Base-by-base conservation (phyloP, 176 grass and related monocot genomes). In the Pontederia paniculata region DNA sequence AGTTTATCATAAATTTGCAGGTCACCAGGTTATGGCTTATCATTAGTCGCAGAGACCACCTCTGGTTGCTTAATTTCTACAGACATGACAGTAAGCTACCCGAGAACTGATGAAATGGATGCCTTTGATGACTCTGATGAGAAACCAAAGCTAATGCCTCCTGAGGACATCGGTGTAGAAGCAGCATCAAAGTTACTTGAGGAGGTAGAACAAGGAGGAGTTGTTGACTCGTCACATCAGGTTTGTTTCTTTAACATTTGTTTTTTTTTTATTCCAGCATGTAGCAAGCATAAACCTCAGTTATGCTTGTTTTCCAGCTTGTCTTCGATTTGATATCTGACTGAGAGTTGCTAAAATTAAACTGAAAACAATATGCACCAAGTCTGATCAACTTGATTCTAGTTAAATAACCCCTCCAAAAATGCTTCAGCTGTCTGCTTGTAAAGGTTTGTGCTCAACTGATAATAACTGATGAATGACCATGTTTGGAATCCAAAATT, bases 171-270 rank as follows among this genome's bases (percentile, higher is more conserved):
- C 42, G 91, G 91, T 43, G 74, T 78, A 50, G 63, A 81, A 81
- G 86, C 72, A 73, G 91, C 91, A 64, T 97, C 86, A 44, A 81
- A 74, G 74, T 23, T 97, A 45, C 77, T 97, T 50, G 80, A 72
- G 69, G 91, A 90, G 57, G 71, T 90, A 18, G 80, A 74, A 50
- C 91, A 81, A 63, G 91, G 86, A 58, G 91, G 90, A 58, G 91
- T 90, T 53, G 80, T 97, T 61, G 91, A 97, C 68, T 97, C 91
- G 6, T 77, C 71, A 49, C 90, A 95, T 57, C 85, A 95, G 90
- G 90, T 95, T 7, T 78, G 56, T 7, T 15, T 7, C 59, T 48
- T 46, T 15, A 25, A 67, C 58, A 17, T 17, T 2, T 1, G 5
- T 6, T n/a, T 60, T 62, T 7, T 65, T 41, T 10, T 17, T 52